A percentile compares a stretch with the other conserved stretches of the same genome.
Evolutionary conservation across 306 rosid genomes (phyloP).

Genomic region (Lathyrus sativus): DNA sequence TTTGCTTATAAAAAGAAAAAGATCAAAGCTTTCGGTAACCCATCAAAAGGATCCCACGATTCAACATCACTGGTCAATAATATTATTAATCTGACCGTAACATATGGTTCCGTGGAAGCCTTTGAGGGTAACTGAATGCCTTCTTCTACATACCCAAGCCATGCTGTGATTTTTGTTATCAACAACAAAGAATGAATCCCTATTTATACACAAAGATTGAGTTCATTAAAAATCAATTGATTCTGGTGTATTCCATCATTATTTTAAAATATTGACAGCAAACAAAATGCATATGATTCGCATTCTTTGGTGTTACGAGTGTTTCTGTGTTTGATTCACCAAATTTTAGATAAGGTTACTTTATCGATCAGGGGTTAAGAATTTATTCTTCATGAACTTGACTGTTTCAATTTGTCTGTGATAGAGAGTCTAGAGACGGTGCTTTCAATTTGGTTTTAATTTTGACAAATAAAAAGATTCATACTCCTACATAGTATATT

Average conservation of each 20-base stretch:
- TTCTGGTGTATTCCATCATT: background rate
- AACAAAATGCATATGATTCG: background rate
- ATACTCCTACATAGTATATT: too few species aligned
- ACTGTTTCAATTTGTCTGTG: background rate
- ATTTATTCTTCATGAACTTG: constrained; percentile 19
- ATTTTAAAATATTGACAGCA: background rate
- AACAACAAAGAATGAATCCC: background rate
- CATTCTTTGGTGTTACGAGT: background rate
- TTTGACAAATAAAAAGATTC: too few species aligned
- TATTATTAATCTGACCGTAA: too few species aligned
- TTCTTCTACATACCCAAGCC: background rate
- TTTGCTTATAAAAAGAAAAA: too few species aligned
- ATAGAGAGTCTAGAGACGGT: background rate
- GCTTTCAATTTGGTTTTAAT: too few species aligned
- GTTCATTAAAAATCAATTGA: background rate
- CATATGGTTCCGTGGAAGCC: background rate
- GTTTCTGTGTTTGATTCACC: constrained; percentile 27
- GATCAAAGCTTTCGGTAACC: background rate
- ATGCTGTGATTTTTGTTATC: background rate
- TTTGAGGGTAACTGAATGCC: background rate
- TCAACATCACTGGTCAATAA: background rate
- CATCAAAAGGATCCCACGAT: background rate
- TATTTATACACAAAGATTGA: constrained; percentile 9
- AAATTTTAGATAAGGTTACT: constrained; percentile 41
- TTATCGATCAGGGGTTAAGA: constrained; percentile 1